These are phyloP conservation scores for Anthracocystis walkeri DNA, from an alignment of 1,284 basidiomycete genomes.

Conservation along the genomic window DNA sequence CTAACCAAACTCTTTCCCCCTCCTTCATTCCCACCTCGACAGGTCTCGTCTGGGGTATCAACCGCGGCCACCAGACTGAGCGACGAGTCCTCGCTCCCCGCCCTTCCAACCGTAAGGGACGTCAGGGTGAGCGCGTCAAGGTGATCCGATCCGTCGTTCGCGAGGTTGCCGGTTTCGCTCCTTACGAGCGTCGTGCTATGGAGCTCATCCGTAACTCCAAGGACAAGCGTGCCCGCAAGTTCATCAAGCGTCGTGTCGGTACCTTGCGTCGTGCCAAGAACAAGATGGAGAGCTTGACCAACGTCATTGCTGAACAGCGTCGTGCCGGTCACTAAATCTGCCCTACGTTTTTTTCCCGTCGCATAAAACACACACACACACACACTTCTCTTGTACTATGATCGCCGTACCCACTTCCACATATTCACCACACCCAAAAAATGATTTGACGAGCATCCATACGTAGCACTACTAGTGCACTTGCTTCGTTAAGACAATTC, in stretches of 20 bases:
- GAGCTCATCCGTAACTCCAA: conserved; percentile 99
- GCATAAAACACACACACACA: too few relatives aligned
- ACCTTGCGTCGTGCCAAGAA: conserved; percentile 68
- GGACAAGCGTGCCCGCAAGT: conserved; percentile 72
- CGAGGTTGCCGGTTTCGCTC: conserved; percentile 86
- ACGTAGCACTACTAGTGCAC: too few relatives aligned
- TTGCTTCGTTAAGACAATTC: too few relatives aligned
- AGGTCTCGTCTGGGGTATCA: conserved; percentile 91
- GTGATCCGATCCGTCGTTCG: conserved; percentile 64
- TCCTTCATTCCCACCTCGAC: conserved; percentile 2
- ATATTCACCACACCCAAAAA: too few relatives aligned
- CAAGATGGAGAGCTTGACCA: conserved; percentile 67
- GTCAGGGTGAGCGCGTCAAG: conserved; percentile 75
- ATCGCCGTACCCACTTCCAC: not conserved
- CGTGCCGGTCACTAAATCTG: conserved; percentile 65
- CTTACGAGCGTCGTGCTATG: conserved; percentile 98
- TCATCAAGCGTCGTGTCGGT: conserved; percentile 68
- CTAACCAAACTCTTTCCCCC: conserved; percentile 9
- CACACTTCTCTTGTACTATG: conserved; percentile 18
- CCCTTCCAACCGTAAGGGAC: conserved; percentile 92
- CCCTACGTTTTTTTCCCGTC: not conserved
- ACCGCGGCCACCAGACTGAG: conserved; percentile 93
- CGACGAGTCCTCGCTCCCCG: conserved; percentile 81
- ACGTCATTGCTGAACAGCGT: conserved; percentile 68
- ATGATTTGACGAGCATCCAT: too few relatives aligned